Percentiles rank a stretch among this genome's conserved stretches.
phyloP scores from a whole-genome alignment of 768 basidiomycete genomes.

The Epithele typhae region DNA sequence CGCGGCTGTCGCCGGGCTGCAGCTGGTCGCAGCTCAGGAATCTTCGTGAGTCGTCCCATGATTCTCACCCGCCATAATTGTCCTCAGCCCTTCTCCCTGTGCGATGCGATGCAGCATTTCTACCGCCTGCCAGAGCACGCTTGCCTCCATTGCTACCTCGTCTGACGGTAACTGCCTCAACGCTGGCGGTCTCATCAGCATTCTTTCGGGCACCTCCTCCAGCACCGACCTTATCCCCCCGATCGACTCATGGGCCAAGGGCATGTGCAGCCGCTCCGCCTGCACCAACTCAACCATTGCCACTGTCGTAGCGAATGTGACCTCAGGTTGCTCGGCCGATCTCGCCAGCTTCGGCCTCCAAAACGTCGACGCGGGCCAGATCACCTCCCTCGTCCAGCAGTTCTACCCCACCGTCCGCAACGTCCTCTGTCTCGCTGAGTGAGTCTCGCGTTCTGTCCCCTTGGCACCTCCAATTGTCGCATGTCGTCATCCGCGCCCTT shows the following conservation, averaged over 20 bases:
- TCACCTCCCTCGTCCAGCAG: conserved; percentile 37
- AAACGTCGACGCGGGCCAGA: conserved; percentile 11
- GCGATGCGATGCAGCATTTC: conserved; percentile 33
- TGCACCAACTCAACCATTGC: conserved; percentile 62
- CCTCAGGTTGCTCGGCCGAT: conserved; percentile 44
- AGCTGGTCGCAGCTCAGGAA: conserved; percentile 18
- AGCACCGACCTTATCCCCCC: conserved; percentile 42
- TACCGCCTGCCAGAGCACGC: conserved; percentile 41
- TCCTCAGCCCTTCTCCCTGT: neutral
- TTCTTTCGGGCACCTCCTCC: conserved; percentile 34
- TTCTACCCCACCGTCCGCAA: conserved; percentile 56
- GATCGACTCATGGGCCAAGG: conserved; percentile 57
- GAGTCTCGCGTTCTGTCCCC: conserved; percentile 28
- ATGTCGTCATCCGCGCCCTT: too few relatives aligned
- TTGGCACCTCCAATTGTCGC: too few relatives aligned
- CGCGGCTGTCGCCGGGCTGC: conserved; percentile 16
- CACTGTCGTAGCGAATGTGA: conserved; percentile 48
- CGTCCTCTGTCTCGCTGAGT: conserved; percentile 64
- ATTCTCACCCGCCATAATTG: neutral
- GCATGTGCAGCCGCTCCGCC: conserved; percentile 44
- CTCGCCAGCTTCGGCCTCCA: conserved; percentile 24
- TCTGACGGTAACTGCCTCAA: conserved; percentile 49
- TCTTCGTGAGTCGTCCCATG: conserved; percentile 12
- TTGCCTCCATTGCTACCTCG: conserved; percentile 39
- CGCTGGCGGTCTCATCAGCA: conserved; percentile 38